A percentile compares a stretch with the other conserved stretches of the same genome.
phyloP scores from a whole-genome alignment of 495 filamentous ascomycete species.

The Platismatia glauca region DNA sequence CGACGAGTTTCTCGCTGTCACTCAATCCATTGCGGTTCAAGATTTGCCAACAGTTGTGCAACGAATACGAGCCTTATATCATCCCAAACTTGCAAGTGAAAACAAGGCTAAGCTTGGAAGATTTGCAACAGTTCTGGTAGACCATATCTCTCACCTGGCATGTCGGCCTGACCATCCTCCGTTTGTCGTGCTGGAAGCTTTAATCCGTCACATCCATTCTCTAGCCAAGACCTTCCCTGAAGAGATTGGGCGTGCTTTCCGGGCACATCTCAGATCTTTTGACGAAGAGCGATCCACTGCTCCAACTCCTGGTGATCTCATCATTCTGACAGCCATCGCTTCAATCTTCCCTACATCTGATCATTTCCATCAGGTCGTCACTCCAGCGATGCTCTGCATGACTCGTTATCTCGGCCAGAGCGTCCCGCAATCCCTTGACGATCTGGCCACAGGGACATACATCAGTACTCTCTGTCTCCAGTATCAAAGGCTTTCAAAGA shows the following conservation, averaged over 20 bases:
- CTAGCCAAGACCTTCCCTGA: slow-evolving; percentile 74
- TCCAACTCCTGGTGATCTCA: slow-evolving; percentile 63
- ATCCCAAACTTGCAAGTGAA: slow-evolving; percentile 71
- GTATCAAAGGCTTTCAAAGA: slow-evolving; percentile 71
- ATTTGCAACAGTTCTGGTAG: slow-evolving; percentile 67
- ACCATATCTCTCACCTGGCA: slow-evolving; percentile 64
- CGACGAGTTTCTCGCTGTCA: slow-evolving; percentile 58
- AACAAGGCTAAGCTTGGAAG: slow-evolving; percentile 76
- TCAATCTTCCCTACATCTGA: slow-evolving; percentile 90
- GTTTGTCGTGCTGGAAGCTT: slow-evolving; percentile 53
- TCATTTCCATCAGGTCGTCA: slow-evolving; percentile 89
- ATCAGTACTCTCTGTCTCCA: slow-evolving; percentile 65
- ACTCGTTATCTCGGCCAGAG: slow-evolving; percentile 74
- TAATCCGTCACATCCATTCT: slow-evolving; percentile 76
- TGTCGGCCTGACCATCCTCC: slow-evolving; percentile 41
- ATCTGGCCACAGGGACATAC: slow-evolving; percentile 68
- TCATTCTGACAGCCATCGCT: slow-evolving; percentile 71
- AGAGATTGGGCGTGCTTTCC: slow-evolving; percentile 67
- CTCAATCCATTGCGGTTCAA: slow-evolving; percentile 45
- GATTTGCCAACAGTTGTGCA: slow-evolving; percentile 75
- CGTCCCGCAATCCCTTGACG: slow-evolving; percentile 49
- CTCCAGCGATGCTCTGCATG: slow-evolving; percentile 76
- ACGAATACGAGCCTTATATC: slow-evolving; percentile 77
- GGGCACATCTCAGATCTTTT: slow-evolving; percentile 58
- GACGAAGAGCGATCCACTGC: slow-evolving; percentile 49